Base-by-base conservation (phyloP, 768 basidiomycete genomes). In the Xerocomus potaroensis region DNA sequence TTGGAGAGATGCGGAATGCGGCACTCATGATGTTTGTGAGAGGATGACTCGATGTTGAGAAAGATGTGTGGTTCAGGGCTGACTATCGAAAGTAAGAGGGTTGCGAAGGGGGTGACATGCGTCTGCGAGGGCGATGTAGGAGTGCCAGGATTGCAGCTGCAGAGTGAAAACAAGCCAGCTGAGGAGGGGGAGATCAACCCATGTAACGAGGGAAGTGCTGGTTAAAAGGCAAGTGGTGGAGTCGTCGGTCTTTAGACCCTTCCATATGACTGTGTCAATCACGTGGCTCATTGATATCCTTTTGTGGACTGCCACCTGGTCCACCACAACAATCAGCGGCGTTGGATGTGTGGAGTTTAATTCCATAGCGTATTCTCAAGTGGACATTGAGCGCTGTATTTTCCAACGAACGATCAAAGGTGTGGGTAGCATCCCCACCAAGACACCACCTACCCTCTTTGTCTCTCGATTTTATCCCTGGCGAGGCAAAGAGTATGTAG, bases 1-100 rank as follows among this genome's bases (percentile, higher is more conserved):
- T 73, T 47, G 83, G 72, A 12, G 84, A 77, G 53, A 94, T 94
- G 41, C 83, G 79, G 68, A 88, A 92, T 10, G 55, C 53, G 16
- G 63, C 62, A 19, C 65, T 64, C 74, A 74, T 74, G 48, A 24
- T 45, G n/a, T n/a, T n/a, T n/a, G n/a, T n/a, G n/a, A n/a, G n/a
- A n/a, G n/a, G n/a, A n/a, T n/a, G n/a, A n/a, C n/a, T n/a, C n/a
- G 54, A 22, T 49, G 47, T 32, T 7, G 9, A 22, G 7, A 4
- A 18, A 33, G 34, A 45, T 34, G 19, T n/a, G 19, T 37, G 29
- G 38, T 29, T 45, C 4, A 40, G 39, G 35, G 41, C 3, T 22
- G 40, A 33, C 42, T 62, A 54, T 50, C 51, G 54, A 50, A 45
- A 47, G 34, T 27, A 29, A 45, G 39, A 48, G 19, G 43, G 16